These are phyloP conservation scores for Theobroma grandiflorum DNA, from an alignment of 441 rosid genomes.

Conservation along the genomic window DNA sequence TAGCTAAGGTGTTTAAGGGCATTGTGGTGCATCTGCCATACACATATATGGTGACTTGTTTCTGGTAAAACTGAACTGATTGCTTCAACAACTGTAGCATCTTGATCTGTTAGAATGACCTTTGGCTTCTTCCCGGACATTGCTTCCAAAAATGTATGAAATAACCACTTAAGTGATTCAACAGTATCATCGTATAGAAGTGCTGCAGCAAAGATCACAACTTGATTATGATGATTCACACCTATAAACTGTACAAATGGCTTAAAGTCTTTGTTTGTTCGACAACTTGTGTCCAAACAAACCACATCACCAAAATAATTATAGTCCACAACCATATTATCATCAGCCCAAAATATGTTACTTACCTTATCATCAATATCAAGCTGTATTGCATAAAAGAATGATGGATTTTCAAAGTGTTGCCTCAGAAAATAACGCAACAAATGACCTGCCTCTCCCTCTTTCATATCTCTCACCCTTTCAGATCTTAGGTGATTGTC, in stretches of 20 bases:
- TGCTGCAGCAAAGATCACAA: slow-evolving; percentile 17
- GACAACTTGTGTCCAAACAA: slow-evolving; percentile 36
- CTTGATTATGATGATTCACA: slow-evolving; percentile 20
- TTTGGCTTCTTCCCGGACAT: slow-evolving; percentile 26
- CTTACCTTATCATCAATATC: slow-evolving; percentile 40
- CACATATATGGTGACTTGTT: slow-evolving; percentile 14
- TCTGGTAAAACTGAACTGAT: slow-evolving; percentile 17
- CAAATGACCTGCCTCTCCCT: slow-evolving; percentile 37
- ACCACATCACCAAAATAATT: slow-evolving; percentile 41
- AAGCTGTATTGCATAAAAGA: slow-evolving; percentile 35
- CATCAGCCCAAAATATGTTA: slow-evolving; percentile 41
- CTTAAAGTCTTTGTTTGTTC: slow-evolving; percentile 31
- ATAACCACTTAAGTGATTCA: slow-evolving; percentile 23
- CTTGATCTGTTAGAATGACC: slow-evolving; percentile 27
- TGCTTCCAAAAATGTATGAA: slow-evolving; percentile 18
- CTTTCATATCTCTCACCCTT: slow-evolving; percentile 34
- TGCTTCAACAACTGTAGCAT: slow-evolving; percentile 19
- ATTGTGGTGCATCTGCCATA: slow-evolving; percentile 23
- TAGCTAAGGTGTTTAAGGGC: slow-evolving; percentile 19
- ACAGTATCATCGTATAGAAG: slow-evolving; percentile 18
- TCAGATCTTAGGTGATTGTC: slow-evolving; percentile 35
- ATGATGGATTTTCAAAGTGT: slow-evolving; percentile 39
- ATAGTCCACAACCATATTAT: slow-evolving; percentile 36
- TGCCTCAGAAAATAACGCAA: slow-evolving; percentile 39
- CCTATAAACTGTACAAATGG: slow-evolving; percentile 43